These are phyloP conservation scores for Grosmannia serpens DNA, from an alignment of 2,329 filamentous ascomycete genomes.

Conservation along the genomic window DNA sequence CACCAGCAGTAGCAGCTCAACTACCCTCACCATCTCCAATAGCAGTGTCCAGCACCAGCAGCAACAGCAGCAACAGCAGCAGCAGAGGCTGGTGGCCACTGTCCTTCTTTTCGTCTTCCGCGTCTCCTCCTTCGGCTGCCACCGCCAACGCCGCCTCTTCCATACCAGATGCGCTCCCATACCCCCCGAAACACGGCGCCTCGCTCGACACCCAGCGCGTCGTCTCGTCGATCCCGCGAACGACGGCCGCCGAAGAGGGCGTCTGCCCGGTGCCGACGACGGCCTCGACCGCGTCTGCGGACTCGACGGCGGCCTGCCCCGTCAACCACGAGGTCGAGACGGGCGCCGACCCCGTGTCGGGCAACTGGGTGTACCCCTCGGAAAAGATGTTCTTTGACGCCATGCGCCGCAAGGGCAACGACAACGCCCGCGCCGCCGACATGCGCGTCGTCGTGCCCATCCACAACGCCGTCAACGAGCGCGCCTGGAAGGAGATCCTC, in stretches of 20 bases:
- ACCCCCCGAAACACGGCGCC: background rate
- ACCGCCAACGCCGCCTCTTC: conserved; percentile 22
- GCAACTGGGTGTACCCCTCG: conserved; percentile 95
- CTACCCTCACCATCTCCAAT: conserved; percentile 1
- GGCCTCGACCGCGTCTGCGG: conserved; percentile 12
- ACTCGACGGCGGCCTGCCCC: conserved; percentile 22
- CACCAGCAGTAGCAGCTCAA: background rate
- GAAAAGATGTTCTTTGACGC: conserved; percentile 98
- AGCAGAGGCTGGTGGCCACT: background rate
- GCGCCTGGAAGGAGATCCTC: conserved; percentile 86
- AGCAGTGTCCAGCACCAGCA: background rate
- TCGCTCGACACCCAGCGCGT: conserved; percentile 56
- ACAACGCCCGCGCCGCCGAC: conserved; percentile 55
- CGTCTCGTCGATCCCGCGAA: conserved; percentile 67
- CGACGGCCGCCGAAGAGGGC: background rate
- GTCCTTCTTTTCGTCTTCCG: conserved; percentile 2
- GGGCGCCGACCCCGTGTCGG: conserved; percentile 53
- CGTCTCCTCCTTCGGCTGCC: background rate
- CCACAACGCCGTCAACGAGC: conserved; percentile 96
- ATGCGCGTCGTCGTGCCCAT: conserved; percentile 93
- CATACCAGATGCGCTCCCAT: conserved; percentile 5
- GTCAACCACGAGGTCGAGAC: conserved; percentile 69
- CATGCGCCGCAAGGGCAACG: conserved; percentile 82
- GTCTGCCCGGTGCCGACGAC: conserved; percentile 10
- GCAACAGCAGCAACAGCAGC: conserved; percentile 5